Base-by-base conservation (phyloP, 116 monocot species). In the Phalaenopsis hybrid region DNA sequence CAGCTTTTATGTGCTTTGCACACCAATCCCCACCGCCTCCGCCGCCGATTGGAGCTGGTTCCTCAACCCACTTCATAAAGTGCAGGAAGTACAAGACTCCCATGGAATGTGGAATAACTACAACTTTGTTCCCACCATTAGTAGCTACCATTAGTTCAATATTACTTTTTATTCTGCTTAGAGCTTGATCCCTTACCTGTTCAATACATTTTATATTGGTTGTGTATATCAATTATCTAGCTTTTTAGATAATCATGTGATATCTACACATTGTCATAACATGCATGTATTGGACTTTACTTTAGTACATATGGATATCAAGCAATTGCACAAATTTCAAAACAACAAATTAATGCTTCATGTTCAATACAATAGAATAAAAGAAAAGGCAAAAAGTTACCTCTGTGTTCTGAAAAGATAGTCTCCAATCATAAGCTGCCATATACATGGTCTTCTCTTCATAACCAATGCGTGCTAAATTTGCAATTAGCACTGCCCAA, bases 61-160 rank as follows among this genome's bases (percentile, higher is more conserved):
- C 98, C 88, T 99, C 98, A 76, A 99, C 98, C 98, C 98, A 99
- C 82, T 99, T 99, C 98, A 99, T 99, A 82, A 99, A 99, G 86
- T 95, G 98, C 83, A 99, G 78, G 84, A 99, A 99, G 70, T 99
- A 99, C 21, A 95, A 61, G 46, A 89, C 98, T 79, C 98, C 98
- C 98, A 99, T 99, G 9, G 98, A 99, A 88, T 95, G 98, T 45
- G 98, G 98, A 84, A 99, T 99, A 46, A 95, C 95, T 18, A 99
- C 98, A 49, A 91, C 98, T 83, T 95, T 99, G 17, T 93, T 99
- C 43, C 98, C 98, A 74, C 88, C 89, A 85, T 93, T 99, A 59
- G 95, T 92, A 52, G 90, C 78, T 69, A 99, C 92, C 95, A 99
- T 89, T 51, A 99, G 87, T 84, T 99, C 98, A 80, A 99, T 99